Evolutionary conservation across 2,329 filamentous ascomycete genomes (phyloP), one percentile per base, ranked within the genome.

Genomic region (Cladosporium velox): DNA sequence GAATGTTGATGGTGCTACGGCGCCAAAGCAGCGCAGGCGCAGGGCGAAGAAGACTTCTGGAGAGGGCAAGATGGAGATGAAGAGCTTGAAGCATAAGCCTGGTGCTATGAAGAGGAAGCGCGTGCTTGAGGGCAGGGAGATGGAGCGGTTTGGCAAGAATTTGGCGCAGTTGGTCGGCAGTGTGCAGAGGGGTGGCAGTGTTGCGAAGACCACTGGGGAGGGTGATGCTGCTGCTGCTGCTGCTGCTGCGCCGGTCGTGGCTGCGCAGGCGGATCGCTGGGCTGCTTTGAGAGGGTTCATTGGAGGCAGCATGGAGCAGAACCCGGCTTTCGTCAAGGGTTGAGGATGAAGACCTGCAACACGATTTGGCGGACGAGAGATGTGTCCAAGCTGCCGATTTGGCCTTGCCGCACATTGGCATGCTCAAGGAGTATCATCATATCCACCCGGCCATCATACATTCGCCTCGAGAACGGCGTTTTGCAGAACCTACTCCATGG

Each of bases 81-180:
- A 88, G 81, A 94, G 90, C 67, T 74, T 98, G 73, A 89, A 86
- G 78, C 89, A 86, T 68, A 83, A 88, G 64, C 91, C 88, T 2
- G 94, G 94, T 0, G 92, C 92, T 26, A 84, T 93, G 80, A 96
- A 92, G 85, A 84, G 87, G 75, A 95, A 92, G 80, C 91, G 93
- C 79, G 89, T 85, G 78, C 75, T 98, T 35, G 91, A 97, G 66
- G 87, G 83, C 77, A 83, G 87, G 67, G 94, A 98, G 85, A 90
- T 91, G 81, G 88, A 93, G 77, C 84, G 94, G 67, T 97, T 98
- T 76, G 89, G 88, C 44, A 87, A 85, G 75, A 97, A 92, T 76
- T 84, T 98, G 85, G 93, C 91, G 21, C 86, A 90, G 77, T 81
- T 97, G 81, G 70, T 72, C 64, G 73, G 70, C 72, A 69, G 41